Conservation (phyloP, 495 filamentous ascomycete genomes). For the Hyphodiscus hymeniophilus region DNA sequence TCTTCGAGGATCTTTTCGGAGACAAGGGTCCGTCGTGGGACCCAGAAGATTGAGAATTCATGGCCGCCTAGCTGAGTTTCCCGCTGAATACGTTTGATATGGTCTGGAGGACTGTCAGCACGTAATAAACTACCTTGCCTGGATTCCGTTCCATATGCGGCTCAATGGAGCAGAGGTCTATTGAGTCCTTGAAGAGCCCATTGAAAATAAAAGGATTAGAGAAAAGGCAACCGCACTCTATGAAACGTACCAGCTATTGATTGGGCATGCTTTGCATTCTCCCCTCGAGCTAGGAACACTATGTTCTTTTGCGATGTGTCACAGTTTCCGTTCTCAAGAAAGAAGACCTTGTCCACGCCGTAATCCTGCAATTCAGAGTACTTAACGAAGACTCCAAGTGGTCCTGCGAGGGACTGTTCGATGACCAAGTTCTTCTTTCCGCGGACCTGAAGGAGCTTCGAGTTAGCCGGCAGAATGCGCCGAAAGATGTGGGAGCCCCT, state of each 20-base stretch:
- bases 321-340: conserved; percentile 86
- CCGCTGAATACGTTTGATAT: conserved; percentile 82
- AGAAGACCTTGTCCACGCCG: conserved; percentile 93
- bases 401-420: conserved; percentile 81
- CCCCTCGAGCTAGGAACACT: conserved; percentile 82
- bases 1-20: conserved; percentile 90
- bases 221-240: neutral
- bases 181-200: conserved; percentile 54
- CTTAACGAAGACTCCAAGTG: conserved; percentile 85
- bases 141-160: too few relatives aligned
- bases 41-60: conserved; percentile 92
- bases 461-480: conserved; percentile 6
- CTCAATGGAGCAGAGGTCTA: conserved; percentile 38
- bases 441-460: conserved; percentile 55
- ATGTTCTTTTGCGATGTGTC: conserved; percentile 93
- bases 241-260: conserved; percentile 76
- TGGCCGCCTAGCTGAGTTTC: conserved; percentile 77
- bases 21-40: conserved; percentile 83
- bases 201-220: conserved; percentile 1
- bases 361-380: conserved; percentile 79
- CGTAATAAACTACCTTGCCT: conserved; percentile 11
- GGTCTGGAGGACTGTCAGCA: conserved; percentile 49
- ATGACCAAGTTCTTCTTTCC: conserved; percentile 98
- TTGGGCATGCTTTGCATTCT: conserved; percentile 73
- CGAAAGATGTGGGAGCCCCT: conserved; percentile 23